Conservation (phyloP, 768 basidiomycete genomes). For the Crucibulum laeve region DNA sequence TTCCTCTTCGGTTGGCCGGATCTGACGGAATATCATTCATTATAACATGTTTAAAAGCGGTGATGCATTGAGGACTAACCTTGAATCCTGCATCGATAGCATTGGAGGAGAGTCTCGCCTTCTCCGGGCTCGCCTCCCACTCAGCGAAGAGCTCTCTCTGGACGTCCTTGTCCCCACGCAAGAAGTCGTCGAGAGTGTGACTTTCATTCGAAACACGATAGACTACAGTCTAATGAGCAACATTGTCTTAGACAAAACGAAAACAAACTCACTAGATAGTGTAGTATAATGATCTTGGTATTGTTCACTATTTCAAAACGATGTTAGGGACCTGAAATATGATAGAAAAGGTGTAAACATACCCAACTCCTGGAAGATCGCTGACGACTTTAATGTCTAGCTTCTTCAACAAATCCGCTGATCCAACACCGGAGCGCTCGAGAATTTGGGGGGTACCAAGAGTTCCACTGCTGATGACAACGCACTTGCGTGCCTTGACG, state of each 20-base stretch:
- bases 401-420: conserved; percentile 47
- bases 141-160: conserved; percentile 59
- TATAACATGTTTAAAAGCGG: neutral
- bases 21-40: conserved; percentile 27
- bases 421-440: conserved; percentile 69
- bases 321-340: neutral
- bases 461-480: conserved; percentile 63
- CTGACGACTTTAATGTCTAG: conserved; percentile 59
- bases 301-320: conserved; percentile 40
- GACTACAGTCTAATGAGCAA: conserved; percentile 27
- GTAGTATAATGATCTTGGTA: conserved; percentile 78
- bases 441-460: conserved; percentile 72
- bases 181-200: conserved; percentile 62
- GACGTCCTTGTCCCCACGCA: conserved; percentile 57
- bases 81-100: conserved; percentile 76
- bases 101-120: conserved; percentile 65
- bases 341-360: conserved; percentile 20
- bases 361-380: conserved; percentile 71
- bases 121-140: conserved; percentile 66
- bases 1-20: conserved; percentile 65
- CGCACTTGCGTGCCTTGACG: conserved; percentile 61
- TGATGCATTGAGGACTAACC: conserved; percentile 23
- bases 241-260: neutral
- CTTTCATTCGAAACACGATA: conserved; percentile 67
- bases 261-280: conserved; percentile 41